Evolutionary conservation across 2,329 filamentous ascomycete genomes (phyloP), one percentile per base, ranked within the genome.

Genomic region (Aspergillus fructus): DNA sequence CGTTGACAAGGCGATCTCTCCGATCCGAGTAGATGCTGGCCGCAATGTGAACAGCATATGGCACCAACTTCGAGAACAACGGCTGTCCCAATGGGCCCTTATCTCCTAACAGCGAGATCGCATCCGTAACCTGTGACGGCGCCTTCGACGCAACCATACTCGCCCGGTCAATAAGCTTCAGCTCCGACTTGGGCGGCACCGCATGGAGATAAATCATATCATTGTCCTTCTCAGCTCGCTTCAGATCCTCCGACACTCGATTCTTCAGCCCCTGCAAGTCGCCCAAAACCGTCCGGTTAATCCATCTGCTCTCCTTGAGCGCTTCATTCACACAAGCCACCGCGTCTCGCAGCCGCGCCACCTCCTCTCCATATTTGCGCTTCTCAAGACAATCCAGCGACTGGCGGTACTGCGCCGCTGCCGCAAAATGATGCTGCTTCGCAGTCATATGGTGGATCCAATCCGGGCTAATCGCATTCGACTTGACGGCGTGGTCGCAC

Each of bases 361-460:
- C 89, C 77, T 99, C 94, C 71, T 99, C 94, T 48, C 94, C 94
- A 64, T 97, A 99, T 69, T 89, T 96, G 49, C 89, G 83, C 82
- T 96, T 97, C 76, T 97, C 94, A 13, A 99, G 74, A 65, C 91
- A 94, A 68, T 97, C 93, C 62, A 91, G 88, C 0, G 94, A 91
- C 24, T 93, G 91, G 13, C 94, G 83, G 66, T 93, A 97, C 71
- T 99, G 94, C 0, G 94, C 94, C 0, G 94, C 94, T 0, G 91
- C 93, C 1, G 93, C 93, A 76, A 99, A 97, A 74, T 97, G 94
- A 70, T 97, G 90, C 69, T 97, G 93, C 73, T 97, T 99, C 5
- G 93, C 94, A 24, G 90, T 93, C 84, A 96, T 93, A 71, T 97
- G 93, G 74, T 97, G 93, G 65, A 99, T 97, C 94, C 93, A 97